Evolutionary conservation across 495 filamentous ascomycete genomes (phyloP).

Genomic region (Evernia prunastri): DNA sequence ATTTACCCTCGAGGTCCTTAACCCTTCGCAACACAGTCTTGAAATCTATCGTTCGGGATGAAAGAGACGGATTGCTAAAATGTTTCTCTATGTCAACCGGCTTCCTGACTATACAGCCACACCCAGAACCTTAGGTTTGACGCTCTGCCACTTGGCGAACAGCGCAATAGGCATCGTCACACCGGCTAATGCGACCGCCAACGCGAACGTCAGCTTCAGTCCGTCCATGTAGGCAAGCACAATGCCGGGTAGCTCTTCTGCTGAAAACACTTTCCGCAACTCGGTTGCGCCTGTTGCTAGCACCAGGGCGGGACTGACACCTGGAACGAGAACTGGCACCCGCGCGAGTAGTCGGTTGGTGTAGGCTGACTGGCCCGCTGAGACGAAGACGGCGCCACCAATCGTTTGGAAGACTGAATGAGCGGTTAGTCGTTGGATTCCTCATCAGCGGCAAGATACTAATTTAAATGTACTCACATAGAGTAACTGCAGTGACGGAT

Average conservation of each 20-base stretch:
- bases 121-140: constrained; percentile 14
- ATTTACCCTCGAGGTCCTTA: too few species aligned
- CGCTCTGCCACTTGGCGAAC: constrained; percentile 14
- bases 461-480: constrained; percentile 10
- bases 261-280: constrained; percentile 41
- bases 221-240: constrained; percentile 54
- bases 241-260: constrained; percentile 43
- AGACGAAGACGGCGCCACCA: constrained; percentile 44
- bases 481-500: constrained; percentile 31
- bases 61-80: too few species aligned
- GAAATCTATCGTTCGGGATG: too few species aligned
- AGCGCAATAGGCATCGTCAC: constrained; percentile 17
- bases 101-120: not conserved
- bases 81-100: too few species aligned
- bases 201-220: constrained; percentile 39
- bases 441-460: not conserved
- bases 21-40: too few species aligned
- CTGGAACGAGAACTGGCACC: constrained; percentile 35
- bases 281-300: constrained; percentile 47
- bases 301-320: constrained; percentile 37
- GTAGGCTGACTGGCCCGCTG: constrained; percentile 44
- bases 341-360: constrained; percentile 35
- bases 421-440: not conserved
- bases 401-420: constrained; percentile 38
- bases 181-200: constrained; percentile 24